phyloP scores from a whole-genome alignment of 1,139 yeast species.

The Hanseniaspora uvarum region DNA sequence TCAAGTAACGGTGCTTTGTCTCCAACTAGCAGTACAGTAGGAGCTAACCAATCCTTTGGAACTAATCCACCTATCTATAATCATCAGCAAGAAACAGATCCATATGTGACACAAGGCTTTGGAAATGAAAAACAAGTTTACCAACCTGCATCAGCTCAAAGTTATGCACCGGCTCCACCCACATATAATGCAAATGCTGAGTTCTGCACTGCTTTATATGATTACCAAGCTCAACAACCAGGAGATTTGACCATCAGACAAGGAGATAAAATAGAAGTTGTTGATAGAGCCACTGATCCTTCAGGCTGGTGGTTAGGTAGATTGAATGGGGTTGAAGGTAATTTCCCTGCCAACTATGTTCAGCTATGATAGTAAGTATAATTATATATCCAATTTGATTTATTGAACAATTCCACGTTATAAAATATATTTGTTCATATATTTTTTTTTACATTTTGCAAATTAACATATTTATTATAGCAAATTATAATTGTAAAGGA shows the following conservation, averaged over 20 bases:
- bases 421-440: background rate
- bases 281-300: slow-evolving; percentile 69
- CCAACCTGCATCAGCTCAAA: background rate
- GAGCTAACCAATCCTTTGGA: slow-evolving; percentile 24
- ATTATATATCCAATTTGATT: no score
- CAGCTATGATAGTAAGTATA: slow-evolving; percentile 25
- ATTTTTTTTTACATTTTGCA: background rate
- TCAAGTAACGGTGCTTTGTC: slow-evolving; percentile 30
- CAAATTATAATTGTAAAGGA: no score
- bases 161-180: slow-evolving; percentile 25
- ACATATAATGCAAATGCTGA: slow-evolving; percentile 37
- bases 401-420: no score
- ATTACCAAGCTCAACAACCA: slow-evolving; percentile 72
- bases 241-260: slow-evolving; percentile 85
- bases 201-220: slow-evolving; percentile 67
- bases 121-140: slow-evolving; percentile 11
- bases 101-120: slow-evolving; percentile 16
- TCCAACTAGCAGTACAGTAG: slow-evolving; percentile 23
- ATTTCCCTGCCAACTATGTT: slow-evolving; percentile 93
- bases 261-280: slow-evolving; percentile 74
- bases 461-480: no score
- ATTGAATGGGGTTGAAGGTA: slow-evolving; percentile 75
- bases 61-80: slow-evolving; percentile 19
- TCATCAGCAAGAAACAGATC: slow-evolving; percentile 22
- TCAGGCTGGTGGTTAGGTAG: slow-evolving; percentile 99